phyloP scores from a whole-genome alignment of 192 early-diverging fungal genomes.

The Rhizophagus sp. region DNA sequence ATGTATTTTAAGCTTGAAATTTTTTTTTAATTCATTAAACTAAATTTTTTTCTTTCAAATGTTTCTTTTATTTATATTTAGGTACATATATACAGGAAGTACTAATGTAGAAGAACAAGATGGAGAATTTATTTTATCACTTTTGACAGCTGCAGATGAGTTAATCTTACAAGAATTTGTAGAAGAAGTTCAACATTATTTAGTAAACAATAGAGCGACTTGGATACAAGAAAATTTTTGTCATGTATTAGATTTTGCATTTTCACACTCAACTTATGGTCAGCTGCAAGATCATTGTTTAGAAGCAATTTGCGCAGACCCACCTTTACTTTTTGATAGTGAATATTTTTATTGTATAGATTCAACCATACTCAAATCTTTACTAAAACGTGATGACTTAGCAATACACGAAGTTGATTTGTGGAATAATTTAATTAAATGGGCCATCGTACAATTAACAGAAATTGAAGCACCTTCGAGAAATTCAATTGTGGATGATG shows the following conservation, averaged over 20 bases:
- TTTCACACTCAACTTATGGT: background rate
- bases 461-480: too few species aligned
- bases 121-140: background rate
- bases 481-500: background rate
- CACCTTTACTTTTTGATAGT: conserved; percentile 1
- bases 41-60: background rate
- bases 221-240: conserved; percentile 21
- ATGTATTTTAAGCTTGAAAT: background rate
- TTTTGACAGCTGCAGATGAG: conserved; percentile 21
- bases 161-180: conserved; percentile 3
- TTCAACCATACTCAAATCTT: background rate
- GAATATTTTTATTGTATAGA: conserved; percentile 11
- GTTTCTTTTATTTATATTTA: background rate
- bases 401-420: conserved; percentile 9
- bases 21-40: background rate
- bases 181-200: conserved; percentile 14
- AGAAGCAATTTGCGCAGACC: conserved; percentile 6
- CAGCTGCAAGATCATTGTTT: conserved; percentile 16
- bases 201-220: background rate
- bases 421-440: conserved; percentile 19
- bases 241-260: conserved; percentile 1
- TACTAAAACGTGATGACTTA: conserved; percentile 8
- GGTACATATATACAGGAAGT: conserved; percentile 23
- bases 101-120: conserved; percentile 9
- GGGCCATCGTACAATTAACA: background rate